These are phyloP conservation scores for Mucor piriformis DNA, from an alignment of 371 early-diverging fungal species.

Conservation along the genomic window DNA sequence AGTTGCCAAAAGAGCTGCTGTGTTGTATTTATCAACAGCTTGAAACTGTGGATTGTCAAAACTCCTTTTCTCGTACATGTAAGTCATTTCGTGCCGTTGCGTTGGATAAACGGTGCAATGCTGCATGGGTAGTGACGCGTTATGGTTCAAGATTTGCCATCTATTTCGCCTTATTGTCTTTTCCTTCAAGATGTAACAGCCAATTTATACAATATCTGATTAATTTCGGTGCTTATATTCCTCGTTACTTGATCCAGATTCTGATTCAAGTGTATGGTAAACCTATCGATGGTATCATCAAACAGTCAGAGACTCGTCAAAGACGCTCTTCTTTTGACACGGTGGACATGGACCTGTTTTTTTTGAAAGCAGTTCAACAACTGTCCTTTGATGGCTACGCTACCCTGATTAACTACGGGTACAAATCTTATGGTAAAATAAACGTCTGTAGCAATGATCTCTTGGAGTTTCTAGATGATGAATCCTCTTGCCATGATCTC, in stretches of 20 bases:
- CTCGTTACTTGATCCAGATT: slow-evolving; percentile 26
- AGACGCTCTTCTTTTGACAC: slow-evolving; percentile 10
- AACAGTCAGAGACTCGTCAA: background rate
- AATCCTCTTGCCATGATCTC: background rate
- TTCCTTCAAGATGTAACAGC: slow-evolving; percentile 24
- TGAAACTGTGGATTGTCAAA: slow-evolving; percentile 8
- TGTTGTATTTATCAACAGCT: slow-evolving; percentile 29
- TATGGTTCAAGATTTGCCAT: slow-evolving; percentile 30
- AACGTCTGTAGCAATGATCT: background rate
- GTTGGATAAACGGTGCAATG: slow-evolving; percentile 10
- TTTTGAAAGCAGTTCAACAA: slow-evolving; percentile 14
- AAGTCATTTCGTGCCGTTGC: slow-evolving; percentile 10
- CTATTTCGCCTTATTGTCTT: slow-evolving; percentile 30
- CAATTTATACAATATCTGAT: slow-evolving; percentile 22
- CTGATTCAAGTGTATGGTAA: slow-evolving; percentile 27
- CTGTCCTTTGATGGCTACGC: slow-evolving; percentile 35
- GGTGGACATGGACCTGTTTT: slow-evolving; percentile 4
- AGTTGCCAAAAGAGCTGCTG: slow-evolving; percentile 26
- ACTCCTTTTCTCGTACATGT: slow-evolving; percentile 21
- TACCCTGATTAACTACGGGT: slow-evolving; percentile 12
- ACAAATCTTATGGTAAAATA: slow-evolving; percentile 4
- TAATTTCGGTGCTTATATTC: slow-evolving; percentile 26
- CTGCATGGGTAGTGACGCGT: slow-evolving; percentile 29
- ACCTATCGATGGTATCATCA: background rate
- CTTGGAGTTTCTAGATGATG: slow-evolving; percentile 2